Evolutionary conservation across 2,329 filamentous ascomycete genomes (phyloP).

Genomic region (Alternaria viburni): DNA sequence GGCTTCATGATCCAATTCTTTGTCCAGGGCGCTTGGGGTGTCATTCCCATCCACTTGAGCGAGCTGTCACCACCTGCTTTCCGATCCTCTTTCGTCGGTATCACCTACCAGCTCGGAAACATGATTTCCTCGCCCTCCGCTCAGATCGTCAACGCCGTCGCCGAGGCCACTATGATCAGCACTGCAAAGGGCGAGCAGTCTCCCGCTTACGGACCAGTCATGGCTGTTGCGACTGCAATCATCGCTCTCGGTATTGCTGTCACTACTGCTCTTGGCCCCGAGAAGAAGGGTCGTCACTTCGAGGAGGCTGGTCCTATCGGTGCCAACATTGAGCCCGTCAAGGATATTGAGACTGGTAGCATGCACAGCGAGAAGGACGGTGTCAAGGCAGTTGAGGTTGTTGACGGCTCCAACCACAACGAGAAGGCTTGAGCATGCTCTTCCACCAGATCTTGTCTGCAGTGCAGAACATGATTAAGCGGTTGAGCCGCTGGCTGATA

Average conservation of each 20-base stretch:
- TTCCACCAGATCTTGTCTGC: neutral
- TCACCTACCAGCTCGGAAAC: constrained; percentile 77
- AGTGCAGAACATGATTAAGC: neutral
- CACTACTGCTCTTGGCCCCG: constrained; percentile 73
- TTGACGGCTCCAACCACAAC: constrained; percentile 12
- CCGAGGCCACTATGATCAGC: constrained; percentile 62
- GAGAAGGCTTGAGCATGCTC: constrained; percentile 7
- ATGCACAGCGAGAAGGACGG: constrained; percentile 38
- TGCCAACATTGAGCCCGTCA: constrained; percentile 30
- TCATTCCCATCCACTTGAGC: constrained; percentile 71
- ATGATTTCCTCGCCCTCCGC: constrained; percentile 75
- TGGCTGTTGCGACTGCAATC: constrained; percentile 79
- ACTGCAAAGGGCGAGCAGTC: constrained; percentile 62
- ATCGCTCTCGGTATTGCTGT: constrained; percentile 72
- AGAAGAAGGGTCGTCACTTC: constrained; percentile 75
- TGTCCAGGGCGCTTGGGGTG: constrained; percentile 53
- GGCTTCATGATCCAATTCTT: constrained; percentile 72
- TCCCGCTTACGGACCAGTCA: constrained; percentile 75
- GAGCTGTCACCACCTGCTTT: constrained; percentile 74
- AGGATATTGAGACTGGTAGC: constrained; percentile 43
- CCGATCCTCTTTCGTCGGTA: constrained; percentile 72
- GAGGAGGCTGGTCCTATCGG: constrained; percentile 65
- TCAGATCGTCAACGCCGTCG: constrained; percentile 78
- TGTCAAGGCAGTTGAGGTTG: constrained; percentile 25
- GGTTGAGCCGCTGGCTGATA: neutral